These are phyloP conservation scores for Fusarium liriodendri DNA, from an alignment of 2,329 filamentous ascomycete species.

Conservation along the genomic window DNA sequence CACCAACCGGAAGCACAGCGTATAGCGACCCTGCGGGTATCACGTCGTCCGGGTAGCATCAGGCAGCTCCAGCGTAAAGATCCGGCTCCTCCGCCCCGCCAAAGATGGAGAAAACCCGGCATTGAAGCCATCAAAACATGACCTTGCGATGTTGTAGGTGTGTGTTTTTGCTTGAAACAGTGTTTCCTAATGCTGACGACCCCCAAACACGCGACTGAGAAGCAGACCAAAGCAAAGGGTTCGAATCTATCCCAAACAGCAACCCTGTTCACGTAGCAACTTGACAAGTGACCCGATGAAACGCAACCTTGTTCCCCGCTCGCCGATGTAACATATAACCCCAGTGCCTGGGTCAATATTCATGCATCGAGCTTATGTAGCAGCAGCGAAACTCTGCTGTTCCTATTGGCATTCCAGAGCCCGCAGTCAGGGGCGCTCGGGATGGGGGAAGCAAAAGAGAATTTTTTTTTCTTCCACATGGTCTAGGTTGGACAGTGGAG, in stretches of 20 bases:
- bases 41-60: conserved; percentile 11
- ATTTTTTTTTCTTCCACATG: not conserved
- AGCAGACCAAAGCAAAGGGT: not conserved
- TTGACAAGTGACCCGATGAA: conserved; percentile 17
- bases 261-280: conserved; percentile 22
- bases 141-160: not conserved
- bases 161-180: conserved; percentile 14
- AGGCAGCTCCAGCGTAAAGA: conserved; percentile 9
- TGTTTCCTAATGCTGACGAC: not conserved
- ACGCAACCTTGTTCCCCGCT: not conserved
- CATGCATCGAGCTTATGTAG: not conserved
- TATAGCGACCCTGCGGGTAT: not conserved
- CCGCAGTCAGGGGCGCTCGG: not conserved
- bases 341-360: not conserved
- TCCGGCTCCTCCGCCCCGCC: not conserved
- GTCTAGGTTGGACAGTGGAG: not conserved
- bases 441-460: not conserved
- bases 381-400: not conserved
- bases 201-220: conserved; percentile 12
- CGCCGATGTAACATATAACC: not conserved
- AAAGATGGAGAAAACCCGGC: not conserved
- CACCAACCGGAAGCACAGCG: not conserved
- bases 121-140: conserved; percentile 9
- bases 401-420: not conserved
- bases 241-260: conserved; percentile 4